A percentile compares a stretch with the other conserved stretches of the same genome.
phyloP scores from a whole-genome alignment of 306 rosid genomes.

The Luffa acutangula region DNA sequence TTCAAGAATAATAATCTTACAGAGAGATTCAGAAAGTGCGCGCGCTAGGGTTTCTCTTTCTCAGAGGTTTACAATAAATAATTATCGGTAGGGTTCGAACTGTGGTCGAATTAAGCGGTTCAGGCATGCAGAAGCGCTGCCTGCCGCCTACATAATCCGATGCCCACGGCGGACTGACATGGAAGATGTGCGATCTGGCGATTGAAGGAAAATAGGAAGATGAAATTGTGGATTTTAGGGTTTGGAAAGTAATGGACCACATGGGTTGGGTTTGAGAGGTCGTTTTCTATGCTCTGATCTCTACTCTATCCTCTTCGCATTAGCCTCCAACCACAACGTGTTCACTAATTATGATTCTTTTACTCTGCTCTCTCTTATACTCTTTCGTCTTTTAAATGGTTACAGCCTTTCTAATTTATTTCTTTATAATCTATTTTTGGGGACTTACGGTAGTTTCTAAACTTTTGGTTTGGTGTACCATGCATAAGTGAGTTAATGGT shows the following conservation, averaged over 20 bases:
- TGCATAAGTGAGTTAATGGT: too few species aligned
- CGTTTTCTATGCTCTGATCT: neutral
- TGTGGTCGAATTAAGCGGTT: too few species aligned
- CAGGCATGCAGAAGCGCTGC: neutral
- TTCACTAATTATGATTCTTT: neutral
- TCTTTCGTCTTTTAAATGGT: too few species aligned
- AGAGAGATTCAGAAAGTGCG: neutral
- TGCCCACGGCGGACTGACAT: neutral
- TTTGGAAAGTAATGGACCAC: neutral
- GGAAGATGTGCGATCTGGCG: too few species aligned
- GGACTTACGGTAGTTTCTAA: neutral
- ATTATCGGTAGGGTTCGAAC: too few species aligned
- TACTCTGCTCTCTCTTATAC: too few species aligned
- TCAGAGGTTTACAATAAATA: neutral
- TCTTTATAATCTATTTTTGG: neutral
- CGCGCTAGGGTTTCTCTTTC: neutral
- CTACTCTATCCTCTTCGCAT: neutral
- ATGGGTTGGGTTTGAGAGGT: neutral
- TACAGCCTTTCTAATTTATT: neutral
- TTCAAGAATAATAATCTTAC: neutral
- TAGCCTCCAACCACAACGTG: neutral
- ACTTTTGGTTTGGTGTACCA: too few species aligned
- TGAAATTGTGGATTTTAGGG: neutral
- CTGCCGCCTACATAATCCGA: neutral
- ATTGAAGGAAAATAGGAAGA: too few species aligned